Percentiles rank a stretch among this genome's conserved stretches.
phyloP scores from a whole-genome alignment of 106 monocot genomes.

The Dendrobium nobile region DNA sequence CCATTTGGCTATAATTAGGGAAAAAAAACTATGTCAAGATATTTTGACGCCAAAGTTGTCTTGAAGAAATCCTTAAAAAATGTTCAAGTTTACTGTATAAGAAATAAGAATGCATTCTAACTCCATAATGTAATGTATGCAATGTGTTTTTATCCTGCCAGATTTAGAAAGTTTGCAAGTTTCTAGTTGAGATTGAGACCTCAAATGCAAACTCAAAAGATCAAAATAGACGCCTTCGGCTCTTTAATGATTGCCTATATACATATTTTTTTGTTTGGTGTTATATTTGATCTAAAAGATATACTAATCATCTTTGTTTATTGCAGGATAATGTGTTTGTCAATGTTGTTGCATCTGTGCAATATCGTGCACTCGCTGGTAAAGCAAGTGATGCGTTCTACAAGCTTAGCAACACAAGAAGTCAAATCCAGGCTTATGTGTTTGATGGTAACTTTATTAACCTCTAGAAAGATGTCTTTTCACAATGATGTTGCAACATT shows the following conservation, averaged over 20 bases:
- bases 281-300: neutral
- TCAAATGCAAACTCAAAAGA: no score
- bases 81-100: no score
- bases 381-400: conserved; percentile 75
- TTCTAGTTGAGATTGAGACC: no score
- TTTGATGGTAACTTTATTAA: conserved; percentile 64
- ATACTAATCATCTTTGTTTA: neutral
- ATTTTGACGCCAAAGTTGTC: no score
- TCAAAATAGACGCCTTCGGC: no score
- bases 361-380: conserved; percentile 60
- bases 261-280: neutral
- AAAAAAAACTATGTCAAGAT: no score
- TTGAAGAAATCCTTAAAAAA: no score
- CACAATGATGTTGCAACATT: neutral
- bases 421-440: conserved; percentile 83
- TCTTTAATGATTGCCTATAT: neutral
- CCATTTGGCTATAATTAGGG: neutral
- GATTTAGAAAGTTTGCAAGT: no score
- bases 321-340: conserved; percentile 86
- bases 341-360: conserved; percentile 81
- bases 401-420: conserved; percentile 60
- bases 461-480: neutral
- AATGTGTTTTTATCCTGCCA: no score
- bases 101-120: no score
- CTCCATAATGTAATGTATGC: no score